Conservation (phyloP, 257 asterid species). For the Jacaranda mimosifolia region DNA sequence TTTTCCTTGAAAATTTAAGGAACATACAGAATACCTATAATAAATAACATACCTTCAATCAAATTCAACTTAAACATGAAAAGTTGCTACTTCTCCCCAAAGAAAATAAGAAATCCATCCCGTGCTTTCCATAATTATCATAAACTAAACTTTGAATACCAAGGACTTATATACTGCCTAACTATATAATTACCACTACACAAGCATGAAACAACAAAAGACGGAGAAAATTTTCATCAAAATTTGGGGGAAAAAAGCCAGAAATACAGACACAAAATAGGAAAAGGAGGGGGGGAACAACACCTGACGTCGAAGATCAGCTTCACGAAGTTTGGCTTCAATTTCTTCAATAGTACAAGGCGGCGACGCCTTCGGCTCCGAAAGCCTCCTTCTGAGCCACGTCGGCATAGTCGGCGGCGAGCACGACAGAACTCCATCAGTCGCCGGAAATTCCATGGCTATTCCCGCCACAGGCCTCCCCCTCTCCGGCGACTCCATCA, state of each 20-base stretch:
- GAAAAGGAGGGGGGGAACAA: not conserved
- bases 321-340: conserved; percentile 85
- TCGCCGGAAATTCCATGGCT: conserved; percentile 85
- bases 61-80: conserved; percentile 24
- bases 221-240: conserved; percentile 3
- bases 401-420: conserved; percentile 87
- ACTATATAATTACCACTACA: not conserved
- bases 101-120: not conserved
- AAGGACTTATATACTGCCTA: not conserved
- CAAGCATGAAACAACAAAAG: not conserved
- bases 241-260: conserved; percentile 4
- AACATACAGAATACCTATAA: not conserved
- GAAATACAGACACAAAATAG: not conserved
- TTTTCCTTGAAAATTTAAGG: not conserved
- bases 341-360: conserved; percentile 84
- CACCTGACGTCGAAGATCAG: conserved; percentile 95
- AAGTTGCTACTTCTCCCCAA: not conserved
- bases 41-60: not conserved
- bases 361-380: conserved; percentile 74
- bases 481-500: conserved; percentile 79
- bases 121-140: conserved; percentile 22
- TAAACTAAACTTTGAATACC: not conserved
- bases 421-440: conserved; percentile 67
- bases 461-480: conserved; percentile 59
- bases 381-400: conserved; percentile 77